Conservation (phyloP, 2,329 filamentous ascomycete species). For the Alternaria sp. region DNA sequence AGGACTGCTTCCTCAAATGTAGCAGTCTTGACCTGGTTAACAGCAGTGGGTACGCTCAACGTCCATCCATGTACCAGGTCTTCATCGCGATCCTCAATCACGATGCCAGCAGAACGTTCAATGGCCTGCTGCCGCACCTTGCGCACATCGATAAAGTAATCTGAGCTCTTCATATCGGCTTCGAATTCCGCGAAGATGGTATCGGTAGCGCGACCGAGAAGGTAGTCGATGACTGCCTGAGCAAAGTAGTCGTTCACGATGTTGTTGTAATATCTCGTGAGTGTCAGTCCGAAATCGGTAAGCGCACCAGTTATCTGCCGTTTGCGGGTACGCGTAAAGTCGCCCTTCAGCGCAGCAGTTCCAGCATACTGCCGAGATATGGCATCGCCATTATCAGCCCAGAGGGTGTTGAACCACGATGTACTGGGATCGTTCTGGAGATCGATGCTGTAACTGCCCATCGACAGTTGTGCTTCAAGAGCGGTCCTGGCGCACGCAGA, state of each 20-base stretch:
- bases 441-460: conserved; percentile 77
- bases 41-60: conserved; percentile 74
- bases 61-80: conserved; percentile 92
- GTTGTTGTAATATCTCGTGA: conserved; percentile 81
- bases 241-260: conserved; percentile 98
- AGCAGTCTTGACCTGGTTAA: conserved; percentile 69
- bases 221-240: conserved; percentile 92
- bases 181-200: conserved; percentile 94
- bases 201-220: conserved; percentile 85
- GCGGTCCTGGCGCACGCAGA: conserved; percentile 86
- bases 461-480: conserved; percentile 78
- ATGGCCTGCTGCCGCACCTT: conserved; percentile 88
- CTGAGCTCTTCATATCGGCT: conserved; percentile 87
- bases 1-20: conserved; percentile 90
- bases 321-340: conserved; percentile 91
- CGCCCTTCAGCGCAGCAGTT: conserved; percentile 93
- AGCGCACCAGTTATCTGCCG: conserved; percentile 89
- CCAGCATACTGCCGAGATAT: conserved; percentile 96
- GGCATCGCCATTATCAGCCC: conserved; percentile 97
- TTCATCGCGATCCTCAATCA: conserved; percentile 76
- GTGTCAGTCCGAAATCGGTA: conserved; percentile 86
- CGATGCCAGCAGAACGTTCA: conserved; percentile 84
- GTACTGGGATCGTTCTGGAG: conserved; percentile 78
- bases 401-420: conserved; percentile 93
- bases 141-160: conserved; percentile 85